A percentile compares a stretch with the other conserved stretches of the same genome.
These are phyloP conservation scores for Candida berthetii DNA, from an alignment of 805 yeast species.

Conservation along the genomic window DNA sequence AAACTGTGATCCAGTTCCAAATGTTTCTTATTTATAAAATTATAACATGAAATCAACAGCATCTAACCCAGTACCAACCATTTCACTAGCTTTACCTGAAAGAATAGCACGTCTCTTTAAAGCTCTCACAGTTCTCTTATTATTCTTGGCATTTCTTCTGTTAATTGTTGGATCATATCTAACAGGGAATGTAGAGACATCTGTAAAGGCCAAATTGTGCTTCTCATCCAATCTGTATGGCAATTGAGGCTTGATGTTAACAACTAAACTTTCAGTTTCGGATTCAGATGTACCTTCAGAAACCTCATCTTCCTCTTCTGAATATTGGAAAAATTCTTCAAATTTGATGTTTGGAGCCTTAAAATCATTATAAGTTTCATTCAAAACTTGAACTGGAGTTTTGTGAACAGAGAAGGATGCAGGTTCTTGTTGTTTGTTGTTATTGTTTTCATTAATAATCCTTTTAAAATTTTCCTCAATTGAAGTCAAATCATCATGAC, in stretches of 20 bases:
- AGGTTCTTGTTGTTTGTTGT: neutral
- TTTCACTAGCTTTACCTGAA: constrained; percentile 21
- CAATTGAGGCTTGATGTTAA: constrained; percentile 3
- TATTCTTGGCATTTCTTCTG: constrained; percentile 1
- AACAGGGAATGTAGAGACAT: constrained; percentile 21
- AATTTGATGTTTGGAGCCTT: constrained; percentile 1
- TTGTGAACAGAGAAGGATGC: constrained; percentile 2
- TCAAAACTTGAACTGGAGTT: neutral
- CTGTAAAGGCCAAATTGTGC: constrained; percentile 23
- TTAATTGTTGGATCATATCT: constrained; percentile 16
- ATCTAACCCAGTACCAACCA: constrained; percentile 23
- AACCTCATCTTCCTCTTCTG: constrained; percentile 11
- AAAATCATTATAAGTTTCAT: neutral
- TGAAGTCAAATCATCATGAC: constrained; percentile 14
- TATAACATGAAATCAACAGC: constrained; percentile 10
- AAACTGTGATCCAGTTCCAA: neutral
- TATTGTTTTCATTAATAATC: constrained; percentile 17
- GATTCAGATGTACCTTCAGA: neutral
- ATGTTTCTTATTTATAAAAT: neutral
- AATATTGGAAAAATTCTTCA: constrained; percentile 15
- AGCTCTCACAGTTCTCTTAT: constrained; percentile 9
- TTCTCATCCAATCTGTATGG: constrained; percentile 22
- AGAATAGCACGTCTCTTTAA: constrained; percentile 22
- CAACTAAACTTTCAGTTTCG: constrained; percentile 1
- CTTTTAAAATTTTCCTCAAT: constrained; percentile 21